Evolutionary conservation across 768 basidiomycete species (phyloP), one percentile per base, ranked within the genome.

Genomic region (Boletellus ananas): DNA sequence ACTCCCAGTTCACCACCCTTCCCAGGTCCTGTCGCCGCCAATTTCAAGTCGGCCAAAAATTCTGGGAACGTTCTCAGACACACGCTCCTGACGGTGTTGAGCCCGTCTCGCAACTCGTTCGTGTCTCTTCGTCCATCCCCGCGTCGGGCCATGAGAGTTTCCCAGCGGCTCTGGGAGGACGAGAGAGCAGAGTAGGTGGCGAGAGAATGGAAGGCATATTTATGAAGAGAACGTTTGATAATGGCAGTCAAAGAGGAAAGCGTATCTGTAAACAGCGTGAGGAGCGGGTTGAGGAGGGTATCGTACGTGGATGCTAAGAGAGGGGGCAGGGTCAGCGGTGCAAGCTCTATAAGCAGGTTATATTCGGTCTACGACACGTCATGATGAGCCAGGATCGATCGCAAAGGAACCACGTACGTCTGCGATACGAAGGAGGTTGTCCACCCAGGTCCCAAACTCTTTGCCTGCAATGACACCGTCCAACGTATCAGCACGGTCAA

Each of bases 1-100:
- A 83, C 82, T 34, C 79, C 79, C 6, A 82, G 66, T 60, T 87
- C 86, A 4, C 78, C 76, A 4, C 77, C 78, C 54, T 75, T 82
- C 5, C 79, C 68, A 18, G 67, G 53, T 14, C 59, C 70, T 37
- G 74, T 61, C 2, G 77, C 79, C 1, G 82, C 83, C 52, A 84
- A 64, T 64, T 89, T 89, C 59, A 92, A 68, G 62, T 92, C 88
- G 16, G 82, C 87, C 40, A 93, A 64, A 56, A 88, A 86, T 59
- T 93, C 90, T 0, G 90, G 90, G 64, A 92, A 93, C 45, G 86
- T 90, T 39, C 90, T 74, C 51, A 92, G 66, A 59, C 88, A 90
- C 1, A 90, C 73, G 1, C 77, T 80, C 13, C 86, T 73, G 10
- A 93, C 70, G 6, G 78, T 70, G 44, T 81, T 79, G 7, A 88